Evolutionary conservation across 176 grass and related monocot species (phyloP).

Genomic region (Eragrostis curvula): DNA sequence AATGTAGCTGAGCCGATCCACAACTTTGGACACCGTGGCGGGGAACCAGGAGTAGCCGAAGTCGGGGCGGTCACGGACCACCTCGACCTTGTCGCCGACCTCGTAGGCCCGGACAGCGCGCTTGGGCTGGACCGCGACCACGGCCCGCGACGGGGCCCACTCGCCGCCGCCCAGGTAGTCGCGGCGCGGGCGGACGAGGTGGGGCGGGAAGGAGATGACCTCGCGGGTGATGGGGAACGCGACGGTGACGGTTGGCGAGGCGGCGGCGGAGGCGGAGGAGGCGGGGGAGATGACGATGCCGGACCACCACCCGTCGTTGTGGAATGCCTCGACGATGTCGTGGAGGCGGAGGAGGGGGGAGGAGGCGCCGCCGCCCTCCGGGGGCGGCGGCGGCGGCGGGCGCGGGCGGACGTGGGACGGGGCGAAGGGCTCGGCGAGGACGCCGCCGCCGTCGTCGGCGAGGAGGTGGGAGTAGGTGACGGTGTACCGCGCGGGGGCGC

Average conservation of each 20-base stretch:
- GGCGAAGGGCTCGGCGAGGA: constrained; percentile 51
- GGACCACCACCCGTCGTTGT: constrained; percentile 81
- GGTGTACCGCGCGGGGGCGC: constrained; percentile 27
- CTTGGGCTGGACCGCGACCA: constrained; percentile 14
- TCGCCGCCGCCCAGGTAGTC: constrained; percentile 40
- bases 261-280: not conserved
- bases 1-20: constrained; percentile 43
- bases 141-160: constrained; percentile 40
- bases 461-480: constrained; percentile 57
- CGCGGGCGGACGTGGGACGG: constrained; percentile 45
- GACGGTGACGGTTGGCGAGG: constrained; percentile 13
- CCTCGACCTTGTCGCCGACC: constrained; percentile 62
- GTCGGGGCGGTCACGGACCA: constrained; percentile 33
- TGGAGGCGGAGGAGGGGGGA: not conserved
- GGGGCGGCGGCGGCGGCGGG: not conserved
- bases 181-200: constrained; percentile 50
- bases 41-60: constrained; percentile 67
- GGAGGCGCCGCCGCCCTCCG: too few species aligned
- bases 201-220: constrained; percentile 42
- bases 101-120: constrained; percentile 25
- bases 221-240: constrained; percentile 70
- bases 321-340: constrained; percentile 74
- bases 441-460: constrained; percentile 42
- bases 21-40: constrained; percentile 40
- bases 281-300: constrained; percentile 48